These are phyloP conservation scores for Gossypium raimondii DNA, from an alignment of 345 rosid genomes.

Conservation along the genomic window DNA sequence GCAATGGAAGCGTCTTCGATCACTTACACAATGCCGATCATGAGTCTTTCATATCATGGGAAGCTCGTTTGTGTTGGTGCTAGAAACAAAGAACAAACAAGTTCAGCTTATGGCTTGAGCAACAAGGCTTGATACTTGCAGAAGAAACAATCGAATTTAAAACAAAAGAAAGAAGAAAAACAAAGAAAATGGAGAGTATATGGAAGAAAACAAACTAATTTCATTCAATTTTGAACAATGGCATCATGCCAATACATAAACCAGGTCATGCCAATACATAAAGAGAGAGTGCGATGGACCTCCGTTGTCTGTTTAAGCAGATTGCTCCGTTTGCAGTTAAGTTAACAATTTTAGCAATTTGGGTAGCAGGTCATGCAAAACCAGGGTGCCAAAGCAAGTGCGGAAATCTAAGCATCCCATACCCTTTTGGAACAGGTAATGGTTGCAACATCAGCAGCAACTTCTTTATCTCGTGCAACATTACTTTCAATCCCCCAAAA, in stretches of 20 bases:
- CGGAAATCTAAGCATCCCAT: slow-evolving; percentile 16
- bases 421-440: slow-evolving; percentile 19
- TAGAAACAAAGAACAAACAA: too few relatives aligned
- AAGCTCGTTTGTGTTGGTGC: slow-evolving; percentile 9
- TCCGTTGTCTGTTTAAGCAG: not conserved
- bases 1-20: slow-evolving; percentile 17
- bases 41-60: slow-evolving; percentile 21
- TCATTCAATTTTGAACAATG: too few relatives aligned
- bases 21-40: slow-evolving; percentile 7
- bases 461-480: slow-evolving; percentile 12
- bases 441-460: not conserved
- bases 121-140: too few relatives aligned
- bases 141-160: too few relatives aligned
- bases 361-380: not conserved
- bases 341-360: not conserved
- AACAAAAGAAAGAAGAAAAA: too few relatives aligned
- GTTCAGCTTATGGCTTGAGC: too few relatives aligned
- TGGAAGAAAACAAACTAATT: too few relatives aligned
- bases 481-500: not conserved
- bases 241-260: too few relatives aligned
- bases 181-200: too few relatives aligned
- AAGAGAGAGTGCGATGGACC: not conserved
- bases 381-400: not conserved
- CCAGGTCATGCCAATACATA: too few relatives aligned
- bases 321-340: not conserved